Evolutionary conservation across 768 basidiomycete genomes (phyloP).

Genomic region (Naganishia randhawae): DNA sequence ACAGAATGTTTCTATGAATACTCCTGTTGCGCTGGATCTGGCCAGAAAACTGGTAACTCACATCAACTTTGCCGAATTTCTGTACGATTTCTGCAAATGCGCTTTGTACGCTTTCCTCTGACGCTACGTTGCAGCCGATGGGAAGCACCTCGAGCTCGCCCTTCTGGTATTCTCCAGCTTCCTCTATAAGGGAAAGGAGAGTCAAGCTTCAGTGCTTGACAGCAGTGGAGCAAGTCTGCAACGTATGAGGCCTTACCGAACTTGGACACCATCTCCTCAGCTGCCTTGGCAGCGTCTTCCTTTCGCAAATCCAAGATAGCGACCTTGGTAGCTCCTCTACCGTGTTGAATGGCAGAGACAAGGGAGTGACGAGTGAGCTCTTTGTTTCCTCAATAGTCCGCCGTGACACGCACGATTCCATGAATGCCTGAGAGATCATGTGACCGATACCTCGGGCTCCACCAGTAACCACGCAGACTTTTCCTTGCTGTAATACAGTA

Average conservation of each 20-base stretch:
- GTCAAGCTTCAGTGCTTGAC: constrained; percentile 42
- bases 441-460: constrained; percentile 86
- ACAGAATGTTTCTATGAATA: not conserved
- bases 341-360: not conserved
- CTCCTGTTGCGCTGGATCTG: not conserved
- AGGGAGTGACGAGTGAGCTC: not conserved
- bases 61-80: constrained; percentile 45
- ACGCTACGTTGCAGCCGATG: constrained; percentile 80
- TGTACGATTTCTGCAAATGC: constrained; percentile 66
- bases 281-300: constrained; percentile 64
- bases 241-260: constrained; percentile 53
- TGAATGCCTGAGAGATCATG: constrained; percentile 83
- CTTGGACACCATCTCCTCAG: constrained; percentile 63
- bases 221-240: too few species aligned
- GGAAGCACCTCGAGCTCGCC: constrained; percentile 59
- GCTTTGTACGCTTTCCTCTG: constrained; percentile 70
- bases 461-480: constrained; percentile 91
- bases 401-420: constrained; percentile 62
- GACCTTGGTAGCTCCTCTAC: constrained; percentile 72
- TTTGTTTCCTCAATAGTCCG: not conserved
- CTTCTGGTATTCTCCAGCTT: constrained; percentile 18
- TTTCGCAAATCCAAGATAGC: constrained; percentile 78
- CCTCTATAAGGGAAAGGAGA: constrained; percentile 27
- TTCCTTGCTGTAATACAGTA: constrained; percentile 31
- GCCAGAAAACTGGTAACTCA: constrained; percentile 19